A percentile compares a stretch with the other conserved stretches of the same genome.
Evolutionary conservation across 2,329 filamentous ascomycete genomes (phyloP).

Genomic region (Aspergillus pseudoglaucus): DNA sequence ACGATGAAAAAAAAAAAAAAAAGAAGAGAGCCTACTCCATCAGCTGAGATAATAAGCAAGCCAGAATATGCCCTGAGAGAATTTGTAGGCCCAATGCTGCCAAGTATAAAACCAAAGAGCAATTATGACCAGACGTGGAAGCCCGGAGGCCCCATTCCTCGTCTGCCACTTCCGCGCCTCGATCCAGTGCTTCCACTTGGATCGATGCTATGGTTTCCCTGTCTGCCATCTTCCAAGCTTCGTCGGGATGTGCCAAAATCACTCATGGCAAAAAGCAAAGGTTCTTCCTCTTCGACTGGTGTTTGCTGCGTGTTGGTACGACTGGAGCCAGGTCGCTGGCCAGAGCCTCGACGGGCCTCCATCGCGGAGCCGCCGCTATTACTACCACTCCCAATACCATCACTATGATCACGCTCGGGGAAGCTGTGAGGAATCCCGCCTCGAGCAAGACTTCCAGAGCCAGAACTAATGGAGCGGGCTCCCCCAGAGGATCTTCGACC

Average conservation of each 20-base stretch:
- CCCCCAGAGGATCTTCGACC: conserved; percentile 33
- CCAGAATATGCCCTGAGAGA: no score
- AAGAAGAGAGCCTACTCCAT: no score
- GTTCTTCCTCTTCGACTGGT: conserved; percentile 37
- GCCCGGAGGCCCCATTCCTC: conserved; percentile 25
- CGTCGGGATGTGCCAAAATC: conserved; percentile 38
- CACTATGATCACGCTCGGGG: conserved; percentile 30
- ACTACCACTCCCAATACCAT: conserved; percentile 34
- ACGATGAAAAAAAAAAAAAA: not conserved
- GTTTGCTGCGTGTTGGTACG: conserved; percentile 25
- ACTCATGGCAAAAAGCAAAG: conserved; percentile 42
- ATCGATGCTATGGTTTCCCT: conserved; percentile 26
- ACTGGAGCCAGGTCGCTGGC: conserved; percentile 28
- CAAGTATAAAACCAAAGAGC: no score
- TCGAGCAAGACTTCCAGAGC: conserved; percentile 35
- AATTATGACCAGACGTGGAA: conserved; percentile 28
- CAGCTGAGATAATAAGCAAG: no score
- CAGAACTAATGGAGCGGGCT: conserved; percentile 33
- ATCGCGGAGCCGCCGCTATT: conserved; percentile 31
- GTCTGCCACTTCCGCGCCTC: conserved; percentile 30
- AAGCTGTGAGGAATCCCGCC: conserved; percentile 20
- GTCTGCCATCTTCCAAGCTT: conserved; percentile 36
- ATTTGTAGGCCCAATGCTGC: no score
- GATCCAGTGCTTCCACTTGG: conserved; percentile 19
- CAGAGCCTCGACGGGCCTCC: conserved; percentile 30